Evolutionary conservation across 352 stramenopile genomes (phyloP).

Genomic region (Halophytophthora batemanensis): DNA sequence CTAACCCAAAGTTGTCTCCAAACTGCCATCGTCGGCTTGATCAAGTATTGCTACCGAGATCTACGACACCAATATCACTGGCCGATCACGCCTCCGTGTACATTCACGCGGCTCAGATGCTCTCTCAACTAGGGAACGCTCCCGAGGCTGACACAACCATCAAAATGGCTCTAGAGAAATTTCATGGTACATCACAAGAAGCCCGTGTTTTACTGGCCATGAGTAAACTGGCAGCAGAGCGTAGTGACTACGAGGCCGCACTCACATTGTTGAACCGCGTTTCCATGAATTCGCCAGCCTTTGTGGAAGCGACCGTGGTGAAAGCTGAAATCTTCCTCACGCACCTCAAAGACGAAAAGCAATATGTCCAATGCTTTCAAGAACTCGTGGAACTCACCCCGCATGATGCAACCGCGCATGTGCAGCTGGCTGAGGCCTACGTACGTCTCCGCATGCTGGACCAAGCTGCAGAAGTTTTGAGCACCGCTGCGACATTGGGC

Average conservation of each 20-base stretch:
- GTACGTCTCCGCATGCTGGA: slow-evolving; percentile 91
- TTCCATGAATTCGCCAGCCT: slow-evolving; percentile 67
- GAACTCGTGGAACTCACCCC: slow-evolving; percentile 84
- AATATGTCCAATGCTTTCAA: slow-evolving; percentile 88
- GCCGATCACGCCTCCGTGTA: slow-evolving; percentile 88
- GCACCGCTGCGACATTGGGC: slow-evolving; percentile 50
- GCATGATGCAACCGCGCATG: slow-evolving; percentile 57
- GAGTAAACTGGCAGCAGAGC: slow-evolving; percentile 88
- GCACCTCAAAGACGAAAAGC: slow-evolving; percentile 89
- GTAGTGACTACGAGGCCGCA: slow-evolving; percentile 87
- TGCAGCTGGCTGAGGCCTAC: slow-evolving; percentile 91
- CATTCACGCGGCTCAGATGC: slow-evolving; percentile 80
- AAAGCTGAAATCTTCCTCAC: slow-evolving; percentile 94
- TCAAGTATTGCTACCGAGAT: slow-evolving; percentile 3
- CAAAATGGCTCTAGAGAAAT: slow-evolving; percentile 66
- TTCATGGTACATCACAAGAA: slow-evolving; percentile 81
- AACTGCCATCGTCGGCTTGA: slow-evolving; percentile 15
- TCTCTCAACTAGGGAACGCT: slow-evolving; percentile 77
- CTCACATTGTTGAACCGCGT: slow-evolving; percentile 90
- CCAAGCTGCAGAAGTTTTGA: slow-evolving; percentile 77
- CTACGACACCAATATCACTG: slow-evolving; percentile 38
- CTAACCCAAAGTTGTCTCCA: slow-evolving; percentile 1
- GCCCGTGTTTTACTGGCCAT: slow-evolving; percentile 91
- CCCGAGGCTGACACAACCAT: slow-evolving; percentile 62
- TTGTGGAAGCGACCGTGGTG: slow-evolving; percentile 86